Evolutionary conservation across 768 basidiomycete species (phyloP), one percentile per base, ranked within the genome.

Genomic region (Boletus insuetus): DNA sequence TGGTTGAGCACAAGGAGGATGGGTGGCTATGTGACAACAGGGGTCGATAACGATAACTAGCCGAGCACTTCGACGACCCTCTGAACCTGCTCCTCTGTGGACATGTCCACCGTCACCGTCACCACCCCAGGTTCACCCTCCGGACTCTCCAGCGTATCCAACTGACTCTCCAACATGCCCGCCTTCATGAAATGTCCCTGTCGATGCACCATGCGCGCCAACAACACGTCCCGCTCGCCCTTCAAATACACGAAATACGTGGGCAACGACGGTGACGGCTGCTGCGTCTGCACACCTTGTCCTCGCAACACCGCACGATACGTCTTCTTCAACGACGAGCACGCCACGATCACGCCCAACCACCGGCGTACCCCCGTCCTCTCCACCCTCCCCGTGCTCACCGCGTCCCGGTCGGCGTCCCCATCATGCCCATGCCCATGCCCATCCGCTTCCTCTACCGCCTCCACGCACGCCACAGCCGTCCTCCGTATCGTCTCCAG

Each of bases 231-330:
- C 41, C 75, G 68, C 19, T 75, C 64, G 11, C 89, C 91, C 34
- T 85, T 74, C 58, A 92, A 82, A 67, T 86, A 95, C 54, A 96
- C 85, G 64, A 98, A 94, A 66, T 79, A 87, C 9, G 93, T 93
- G 56, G 75, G 72, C 53, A 87, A 70, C 39, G 57, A 14, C 29
- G 13, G 0, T 45, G 14, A 14, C 40, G 16, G 3, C 38, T 17
- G 3, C 22, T 14, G 20, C 20, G n/a, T 43, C 42, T 22, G 24
- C 40, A 6, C 24, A 4, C 22, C 29, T 35, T 37, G 39, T 26
- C 63, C 94, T 10, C 95, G 80, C 54, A 98, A 71, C 45, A 94
- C 80, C 56, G 89, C 86, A 6, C 96, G 86, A 69, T 98, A 98
- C 58, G 77, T 77, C 61, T 66, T 78, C 73, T 89, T 94, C 68